Base-by-base conservation (phyloP, 768 basidiomycete genomes). In the Ephemerocybe angulata region DNA sequence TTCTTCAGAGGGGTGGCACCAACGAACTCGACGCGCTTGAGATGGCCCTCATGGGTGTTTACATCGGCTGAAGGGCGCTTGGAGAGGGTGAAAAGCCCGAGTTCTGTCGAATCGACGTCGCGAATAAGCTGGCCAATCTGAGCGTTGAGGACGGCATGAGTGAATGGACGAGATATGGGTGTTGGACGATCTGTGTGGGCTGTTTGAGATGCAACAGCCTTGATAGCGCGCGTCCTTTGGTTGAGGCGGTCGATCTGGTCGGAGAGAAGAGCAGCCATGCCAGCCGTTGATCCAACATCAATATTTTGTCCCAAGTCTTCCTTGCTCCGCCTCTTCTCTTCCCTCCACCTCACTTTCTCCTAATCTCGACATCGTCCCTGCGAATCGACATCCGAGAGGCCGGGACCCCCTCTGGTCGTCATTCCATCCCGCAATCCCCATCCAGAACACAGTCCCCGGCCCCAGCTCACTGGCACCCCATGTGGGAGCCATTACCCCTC, bases 41-140 rank as follows among this genome's bases (percentile, higher is more conserved):
- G 62, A 25, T 67, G 54, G 1, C 53, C 41, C 35, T 67, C 66
- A 2, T 76, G 62, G 0, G 66, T 62, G 29, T 75, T n/a, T n/a
- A n/a, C 75, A 30, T 63, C 69, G 11, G 69, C 69, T 25, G 67
- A 69, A 19, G 62, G 52, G 19, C 54, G 50, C 55, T 57, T 50
- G 30, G 54, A 21, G 50, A 90, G 76, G 6, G 78, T 83, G 70
- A 91, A 90, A 24, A 92, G 81, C 33, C 89, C 89, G 25, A 90
- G 77, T 63, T 92, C 90, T 4, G 88, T 83, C 8, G 85, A 75
- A 59, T 91, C 88, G 57, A 86, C 76, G 62, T 91, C 90, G 62
- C 90, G 87, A 57, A 90, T 88, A 57, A 91, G 82, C 62, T 90
- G 86, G 40, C 85, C 85, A 8, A 91, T 78, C 49, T 78, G 70